Base-by-base conservation (phyloP, 2,329 filamentous ascomycete species). In the Thielaviopsis cerberus region DNA sequence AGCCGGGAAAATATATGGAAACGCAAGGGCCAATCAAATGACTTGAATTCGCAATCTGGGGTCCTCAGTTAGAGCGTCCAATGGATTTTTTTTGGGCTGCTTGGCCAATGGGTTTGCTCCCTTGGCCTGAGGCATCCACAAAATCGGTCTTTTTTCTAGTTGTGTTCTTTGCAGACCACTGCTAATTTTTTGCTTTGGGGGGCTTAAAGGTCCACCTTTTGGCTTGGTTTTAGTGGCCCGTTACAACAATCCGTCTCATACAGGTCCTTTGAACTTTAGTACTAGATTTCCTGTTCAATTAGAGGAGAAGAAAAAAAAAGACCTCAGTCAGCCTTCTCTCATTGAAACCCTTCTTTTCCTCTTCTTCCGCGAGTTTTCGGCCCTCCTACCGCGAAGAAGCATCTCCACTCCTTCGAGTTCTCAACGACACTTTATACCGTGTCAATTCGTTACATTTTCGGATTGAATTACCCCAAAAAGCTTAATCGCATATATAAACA, bases 261-360 rank as follows among this genome's bases (percentile, higher is more conserved):
- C 34, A 41, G n/a, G 34, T 13, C 15, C 34, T 6, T 37, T 41
- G 34, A n/a, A 13, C 10, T 41, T 37, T 37, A 13, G 11, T 8
- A 6, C 7, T 34, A 17, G 15, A n/a, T 41, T 3, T 2, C n/a
- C 34, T n/a, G 11, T 41, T 41, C 34, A 41, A 41, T 41, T 41
- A 41, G 34, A 41, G 34, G 34, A 41, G 34, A 41, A 41, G 30
- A 45, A 54, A 51, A 59, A 58, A 76, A 75, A 75, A 74, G 71
- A 75, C 73, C 74, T 76, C 74, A 77, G 68, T 64, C 65, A 65
- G 63, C 30, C 50, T 56, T 59, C 62, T 57, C 59, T 57, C 57
- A 54, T 59, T 61, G 55, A 59, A 41, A 41, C 34, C 34, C 34
- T 41, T 41, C 34, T 41, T n/a, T 45, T 51, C 57, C 58, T 59